Evolutionary conservation across 2,329 filamentous ascomycete genomes (phyloP), one percentile per base, ranked within the genome.

Genomic region (Arthroderma uncinatum): DNA sequence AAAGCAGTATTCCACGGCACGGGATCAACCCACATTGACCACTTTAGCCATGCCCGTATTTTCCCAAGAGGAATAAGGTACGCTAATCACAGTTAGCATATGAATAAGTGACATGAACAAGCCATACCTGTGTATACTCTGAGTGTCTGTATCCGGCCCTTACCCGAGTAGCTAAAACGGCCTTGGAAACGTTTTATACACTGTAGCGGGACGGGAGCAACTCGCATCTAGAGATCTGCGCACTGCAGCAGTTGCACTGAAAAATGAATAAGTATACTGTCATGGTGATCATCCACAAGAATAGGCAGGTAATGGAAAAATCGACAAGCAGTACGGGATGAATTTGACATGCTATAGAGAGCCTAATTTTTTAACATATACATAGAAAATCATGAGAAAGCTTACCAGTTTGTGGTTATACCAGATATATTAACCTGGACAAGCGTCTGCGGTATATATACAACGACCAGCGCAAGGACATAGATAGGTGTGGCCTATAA

Each of bases 1-100:
- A 58, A 88, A 89, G 0, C 77, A 82, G 58, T 88, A 89, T 0
- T 85, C n/a, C n/a, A n/a, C n/a, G n/a, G 80, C 2, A 89, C 71
- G 0, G 85, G 85, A 61, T 86, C 78, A 21, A 85, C 78, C 79
- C 81, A 84, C 60, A 78, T 83, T 2, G 85, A 66, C 82, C 82
- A 85, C 58, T 73, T 73, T 23, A 85, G 78, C 81, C 81, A 85
- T 0, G 78, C 77, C 40, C 82, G 79, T 82, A 85, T 84, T 59
- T 80, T 73, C 21, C 76, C 76, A 23, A 82, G 81, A 3, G 76
- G 76, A 57, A 85, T 84, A 65, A 84, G 74, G 66, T 82, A 86
- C 12, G 83, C 83, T 68, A 63, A 7, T 54, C 19, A 25, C 6
- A n/a, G 10, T 57, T 21, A 12, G 0, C 9, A 9, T 3, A 2